phyloP scores from a whole-genome alignment of 139 green algal species.

The Nannochloris sp. region DNA sequence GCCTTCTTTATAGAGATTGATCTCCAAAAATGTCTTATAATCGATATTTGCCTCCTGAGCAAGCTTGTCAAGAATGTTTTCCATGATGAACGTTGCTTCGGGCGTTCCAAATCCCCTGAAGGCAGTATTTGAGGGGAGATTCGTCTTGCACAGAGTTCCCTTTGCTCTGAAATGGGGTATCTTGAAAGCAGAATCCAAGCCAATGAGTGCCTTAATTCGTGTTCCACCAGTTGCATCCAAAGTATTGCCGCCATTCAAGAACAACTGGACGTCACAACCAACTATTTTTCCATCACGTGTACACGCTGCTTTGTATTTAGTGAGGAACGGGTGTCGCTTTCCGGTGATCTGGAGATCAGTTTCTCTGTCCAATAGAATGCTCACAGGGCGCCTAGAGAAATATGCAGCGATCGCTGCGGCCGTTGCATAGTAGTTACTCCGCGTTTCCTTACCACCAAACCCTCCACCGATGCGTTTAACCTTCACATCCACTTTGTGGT shows the following conservation, averaged over 20 bases:
- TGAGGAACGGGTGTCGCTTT: constrained; percentile 73
- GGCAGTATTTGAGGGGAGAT: constrained; percentile 85
- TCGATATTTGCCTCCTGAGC: constrained; percentile 28
- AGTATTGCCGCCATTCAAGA: constrained; percentile 79
- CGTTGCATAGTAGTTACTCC: constrained; percentile 60
- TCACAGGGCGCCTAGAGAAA: constrained; percentile 55
- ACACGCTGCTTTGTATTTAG: constrained; percentile 70
- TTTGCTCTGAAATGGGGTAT: constrained; percentile 56
- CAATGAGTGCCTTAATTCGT: constrained; percentile 84
- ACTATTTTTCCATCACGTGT: constrained; percentile 54
- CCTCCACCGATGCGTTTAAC: constrained; percentile 89
- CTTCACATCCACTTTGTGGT: constrained; percentile 74
- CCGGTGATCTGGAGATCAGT: constrained; percentile 87
- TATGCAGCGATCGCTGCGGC: constrained; percentile 71
- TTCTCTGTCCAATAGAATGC: constrained; percentile 78
- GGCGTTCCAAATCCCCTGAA: constrained; percentile 92
- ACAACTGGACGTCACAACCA: constrained; percentile 74
- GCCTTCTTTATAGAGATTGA: constrained; percentile 76
- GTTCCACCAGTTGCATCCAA: constrained; percentile 71
- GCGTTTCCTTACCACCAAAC: constrained; percentile 95
- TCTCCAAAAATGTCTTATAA: constrained; percentile 33
- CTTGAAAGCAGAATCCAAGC: constrained; percentile 54
- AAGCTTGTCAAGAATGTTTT: constrained; percentile 78
- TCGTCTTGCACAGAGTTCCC: constrained; percentile 62
- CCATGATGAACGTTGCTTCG: constrained; percentile 74